A percentile compares a stretch with the other conserved stretches of the same genome.
These are phyloP conservation scores for Dactylellina parvicollis DNA, from an alignment of 2,329 filamentous ascomycete genomes.

Conservation along the genomic window DNA sequence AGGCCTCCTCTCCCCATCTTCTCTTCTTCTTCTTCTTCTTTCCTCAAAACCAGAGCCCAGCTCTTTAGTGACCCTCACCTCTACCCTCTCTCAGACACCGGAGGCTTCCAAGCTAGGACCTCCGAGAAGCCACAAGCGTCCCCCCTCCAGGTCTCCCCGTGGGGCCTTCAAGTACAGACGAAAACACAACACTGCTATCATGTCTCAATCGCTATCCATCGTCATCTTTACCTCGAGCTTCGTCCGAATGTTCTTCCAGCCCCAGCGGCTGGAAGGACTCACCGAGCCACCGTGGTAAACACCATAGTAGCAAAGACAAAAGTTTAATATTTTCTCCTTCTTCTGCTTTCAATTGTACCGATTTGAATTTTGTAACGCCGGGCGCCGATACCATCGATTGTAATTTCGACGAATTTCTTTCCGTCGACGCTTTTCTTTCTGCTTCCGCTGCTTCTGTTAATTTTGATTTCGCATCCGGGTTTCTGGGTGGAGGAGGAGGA, in stretches of 20 bases:
- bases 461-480: slow-evolving; percentile 25
- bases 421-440: slow-evolving; percentile 34
- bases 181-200: slow-evolving; percentile 39
- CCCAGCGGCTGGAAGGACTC: slow-evolving; percentile 37
- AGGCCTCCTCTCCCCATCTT: not conserved
- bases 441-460: slow-evolving; percentile 26
- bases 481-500: slow-evolving; percentile 10
- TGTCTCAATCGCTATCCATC: slow-evolving; percentile 27
- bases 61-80: slow-evolving; percentile 33
- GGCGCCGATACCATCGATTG: slow-evolving; percentile 45
- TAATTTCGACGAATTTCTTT: slow-evolving; percentile 49
- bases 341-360: slow-evolving; percentile 1
- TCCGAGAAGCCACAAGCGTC: slow-evolving; percentile 22
- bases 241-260: slow-evolving; percentile 46
- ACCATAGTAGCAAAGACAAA: slow-evolving; percentile 14
- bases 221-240: slow-evolving; percentile 5
- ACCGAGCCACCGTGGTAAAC: slow-evolving; percentile 47
- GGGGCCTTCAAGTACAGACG: slow-evolving; percentile 36
- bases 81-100: slow-evolving; percentile 8
- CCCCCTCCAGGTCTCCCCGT: slow-evolving; percentile 45
- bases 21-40: slow-evolving; percentile 20
- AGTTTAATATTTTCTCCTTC: not conserved
- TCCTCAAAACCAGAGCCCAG: slow-evolving; percentile 32
- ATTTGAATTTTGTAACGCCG: slow-evolving; percentile 3
- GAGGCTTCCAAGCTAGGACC: slow-evolving; percentile 11